Evolutionary conservation across 208 protist genomes (phyloP).

Genomic region (Crithidia expoeki): DNA sequence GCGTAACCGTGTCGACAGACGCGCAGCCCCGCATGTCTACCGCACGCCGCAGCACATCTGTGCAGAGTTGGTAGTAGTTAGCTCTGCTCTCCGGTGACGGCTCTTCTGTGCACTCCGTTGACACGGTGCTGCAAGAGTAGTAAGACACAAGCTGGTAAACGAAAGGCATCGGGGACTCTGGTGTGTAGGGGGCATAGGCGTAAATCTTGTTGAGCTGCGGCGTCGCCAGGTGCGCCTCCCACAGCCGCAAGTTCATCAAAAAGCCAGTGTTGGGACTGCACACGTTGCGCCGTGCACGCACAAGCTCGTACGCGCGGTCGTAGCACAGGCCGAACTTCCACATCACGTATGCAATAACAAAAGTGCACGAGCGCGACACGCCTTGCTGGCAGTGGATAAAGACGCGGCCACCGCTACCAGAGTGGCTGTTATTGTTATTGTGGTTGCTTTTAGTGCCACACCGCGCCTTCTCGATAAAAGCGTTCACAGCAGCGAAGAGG

Average conservation of each 20-base stretch:
- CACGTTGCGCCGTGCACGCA: conserved; percentile 69
- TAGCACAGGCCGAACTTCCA: conserved; percentile 84
- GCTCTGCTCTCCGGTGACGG: background rate
- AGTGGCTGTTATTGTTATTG: background rate
- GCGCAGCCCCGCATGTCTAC: conserved; percentile 1
- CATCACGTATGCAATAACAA: conserved; percentile 94
- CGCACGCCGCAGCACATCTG: conserved; percentile 24
- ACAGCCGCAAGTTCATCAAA: conserved; percentile 83
- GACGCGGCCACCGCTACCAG: conserved; percentile 55
- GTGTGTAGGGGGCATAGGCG: conserved; percentile 65
- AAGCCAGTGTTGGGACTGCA: conserved; percentile 93
- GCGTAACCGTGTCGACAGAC: conserved; percentile 15
- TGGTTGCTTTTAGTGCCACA: background rate
- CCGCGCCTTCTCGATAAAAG: conserved; percentile 82
- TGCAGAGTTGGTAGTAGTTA: conserved; percentile 27
- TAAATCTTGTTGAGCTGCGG: conserved; percentile 60
- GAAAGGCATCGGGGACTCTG: conserved; percentile 46
- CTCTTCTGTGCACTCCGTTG: background rate
- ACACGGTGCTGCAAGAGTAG: conserved; percentile 32
- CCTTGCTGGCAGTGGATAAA: conserved; percentile 96
- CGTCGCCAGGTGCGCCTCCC: conserved; percentile 66
- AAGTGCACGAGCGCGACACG: conserved; percentile 89
- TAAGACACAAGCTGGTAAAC: conserved; percentile 59
- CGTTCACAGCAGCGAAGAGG: conserved; percentile 88
- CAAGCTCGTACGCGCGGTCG: conserved; percentile 80